Conservation (phyloP, 768 basidiomycete species). For the Termitomyces sp. region DNA sequence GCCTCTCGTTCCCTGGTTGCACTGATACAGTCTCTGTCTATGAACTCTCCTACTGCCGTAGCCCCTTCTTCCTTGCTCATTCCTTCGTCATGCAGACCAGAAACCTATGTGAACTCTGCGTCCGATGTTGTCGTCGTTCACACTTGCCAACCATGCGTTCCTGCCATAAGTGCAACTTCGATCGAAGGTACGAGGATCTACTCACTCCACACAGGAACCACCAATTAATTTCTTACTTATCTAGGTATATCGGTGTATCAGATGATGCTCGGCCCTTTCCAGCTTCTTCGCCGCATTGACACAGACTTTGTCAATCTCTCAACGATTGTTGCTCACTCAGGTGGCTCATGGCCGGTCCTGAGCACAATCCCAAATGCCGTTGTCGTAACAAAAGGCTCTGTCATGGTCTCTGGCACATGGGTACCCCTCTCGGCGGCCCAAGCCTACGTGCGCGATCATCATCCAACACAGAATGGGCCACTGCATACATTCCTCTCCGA, state of each 20-base stretch:
- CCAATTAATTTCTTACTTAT: constrained; percentile 4
- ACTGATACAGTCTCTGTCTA: constrained; percentile 36
- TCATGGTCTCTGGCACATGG: constrained; percentile 60
- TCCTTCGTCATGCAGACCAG: constrained; percentile 26
- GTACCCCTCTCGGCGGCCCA: constrained; percentile 57
- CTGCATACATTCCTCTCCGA: constrained; percentile 59
- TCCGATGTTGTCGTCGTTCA: constrained; percentile 47
- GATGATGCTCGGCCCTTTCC: constrained; percentile 49
- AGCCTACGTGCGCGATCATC: constrained; percentile 45
- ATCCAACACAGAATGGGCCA: constrained; percentile 24
- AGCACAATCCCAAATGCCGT: constrained; percentile 41
- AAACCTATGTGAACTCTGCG: constrained; percentile 27
- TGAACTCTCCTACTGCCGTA: constrained; percentile 28
- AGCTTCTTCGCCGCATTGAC: constrained; percentile 68
- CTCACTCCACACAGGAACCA: constrained; percentile 8
- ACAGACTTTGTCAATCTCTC: constrained; percentile 76
- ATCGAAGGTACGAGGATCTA: constrained; percentile 50
- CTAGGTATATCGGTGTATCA: constrained; percentile 74
- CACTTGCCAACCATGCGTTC: constrained; percentile 59
- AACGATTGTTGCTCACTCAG: constrained; percentile 44
- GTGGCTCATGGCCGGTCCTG: constrained; percentile 31
- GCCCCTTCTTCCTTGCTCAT: constrained; percentile 26
- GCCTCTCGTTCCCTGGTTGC: constrained; percentile 27
- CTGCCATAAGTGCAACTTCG: constrained; percentile 61
- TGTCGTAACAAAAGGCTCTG: constrained; percentile 46